A percentile compares a stretch with the other conserved stretches of the same genome.
Evolutionary conservation across 2,329 filamentous ascomycete species (phyloP).

Genomic region (Graphium sp.): DNA sequence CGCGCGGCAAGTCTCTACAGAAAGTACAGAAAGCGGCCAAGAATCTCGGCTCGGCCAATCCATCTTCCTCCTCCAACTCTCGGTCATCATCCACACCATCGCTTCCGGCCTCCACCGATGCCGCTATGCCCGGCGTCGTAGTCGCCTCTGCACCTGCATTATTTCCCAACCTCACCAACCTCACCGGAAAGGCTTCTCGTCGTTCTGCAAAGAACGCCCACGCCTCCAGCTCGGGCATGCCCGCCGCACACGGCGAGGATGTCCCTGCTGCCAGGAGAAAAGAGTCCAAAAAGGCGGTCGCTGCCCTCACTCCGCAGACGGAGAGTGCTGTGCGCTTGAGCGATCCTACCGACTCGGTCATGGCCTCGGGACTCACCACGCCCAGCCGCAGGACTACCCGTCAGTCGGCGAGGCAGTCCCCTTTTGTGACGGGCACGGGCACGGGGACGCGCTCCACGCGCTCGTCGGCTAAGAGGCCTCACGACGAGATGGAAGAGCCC

Average conservation of each 20-base stretch:
- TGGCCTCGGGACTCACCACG: too few species aligned
- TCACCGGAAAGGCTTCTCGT: conserved; percentile 7
- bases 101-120: conserved; percentile 8
- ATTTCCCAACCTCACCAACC: conserved; percentile 15
- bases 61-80: neutral
- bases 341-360: too few species aligned
- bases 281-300: conserved; percentile 12
- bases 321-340: conserved; percentile 24
- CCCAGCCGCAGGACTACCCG: conserved; percentile 20
- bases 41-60: conserved; percentile 2
- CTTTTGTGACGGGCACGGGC: too few species aligned
- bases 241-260: conserved; percentile 3
- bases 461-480: conserved; percentile 32
- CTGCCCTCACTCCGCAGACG: conserved; percentile 12
- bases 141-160: conserved; percentile 13
- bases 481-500: conserved; percentile 36
- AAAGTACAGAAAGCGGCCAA: too few species aligned
- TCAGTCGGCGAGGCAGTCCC: too few species aligned
- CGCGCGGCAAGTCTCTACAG: too few species aligned
- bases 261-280: conserved; percentile 1
- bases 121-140: conserved; percentile 23
- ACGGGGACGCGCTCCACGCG: conserved; percentile 25
- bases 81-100: conserved; percentile 1
- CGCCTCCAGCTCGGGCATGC: conserved; percentile 11
- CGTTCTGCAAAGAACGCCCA: conserved; percentile 11